phyloP scores from a whole-genome alignment of 1,284 basidiomycete species.

The Lentinus polychrous region DNA sequence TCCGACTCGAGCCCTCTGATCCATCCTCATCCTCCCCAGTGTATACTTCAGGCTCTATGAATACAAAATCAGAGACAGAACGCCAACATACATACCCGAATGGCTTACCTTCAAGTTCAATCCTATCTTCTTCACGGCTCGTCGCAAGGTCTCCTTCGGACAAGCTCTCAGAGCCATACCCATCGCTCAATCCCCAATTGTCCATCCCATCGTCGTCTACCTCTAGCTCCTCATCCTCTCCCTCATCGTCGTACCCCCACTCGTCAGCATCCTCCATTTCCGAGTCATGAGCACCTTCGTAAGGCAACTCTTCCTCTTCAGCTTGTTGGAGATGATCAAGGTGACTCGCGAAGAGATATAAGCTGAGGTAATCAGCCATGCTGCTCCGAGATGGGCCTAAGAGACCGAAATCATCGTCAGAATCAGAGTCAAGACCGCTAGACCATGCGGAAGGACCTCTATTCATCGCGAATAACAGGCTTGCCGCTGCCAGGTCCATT shows the following conservation, averaged over 20 bases:
- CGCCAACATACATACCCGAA: neutral
- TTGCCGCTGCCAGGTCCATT: neutral
- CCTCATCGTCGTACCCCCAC: neutral
- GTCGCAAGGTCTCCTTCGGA: slow-evolving; percentile 18
- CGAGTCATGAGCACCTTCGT: slow-evolving; percentile 16
- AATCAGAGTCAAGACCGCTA: no score
- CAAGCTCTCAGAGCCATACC: slow-evolving; percentile 20
- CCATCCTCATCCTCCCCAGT: neutral
- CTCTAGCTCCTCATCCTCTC: neutral
- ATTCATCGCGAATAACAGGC: no score
- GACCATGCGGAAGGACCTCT: no score
- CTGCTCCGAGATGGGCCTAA: no score
- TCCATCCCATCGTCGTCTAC: slow-evolving; percentile 9
- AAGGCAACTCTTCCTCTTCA: slow-evolving; percentile 24
- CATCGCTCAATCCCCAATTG: slow-evolving; percentile 22
- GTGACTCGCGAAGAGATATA: no score
- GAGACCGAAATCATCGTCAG: no score
- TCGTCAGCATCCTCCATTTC: slow-evolving; percentile 2
- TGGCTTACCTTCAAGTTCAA: slow-evolving; percentile 12
- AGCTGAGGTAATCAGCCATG: no score
- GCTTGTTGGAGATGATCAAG: slow-evolving; percentile 5
- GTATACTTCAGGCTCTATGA: neutral
- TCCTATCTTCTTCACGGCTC: slow-evolving; percentile 10
- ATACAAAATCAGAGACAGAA: neutral
- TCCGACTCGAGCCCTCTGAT: neutral